Evolutionary conservation across 2,329 filamentous ascomycete species (phyloP), one percentile per base, ranked within the genome.

Genomic region (Scleromitrula shiraiana): DNA sequence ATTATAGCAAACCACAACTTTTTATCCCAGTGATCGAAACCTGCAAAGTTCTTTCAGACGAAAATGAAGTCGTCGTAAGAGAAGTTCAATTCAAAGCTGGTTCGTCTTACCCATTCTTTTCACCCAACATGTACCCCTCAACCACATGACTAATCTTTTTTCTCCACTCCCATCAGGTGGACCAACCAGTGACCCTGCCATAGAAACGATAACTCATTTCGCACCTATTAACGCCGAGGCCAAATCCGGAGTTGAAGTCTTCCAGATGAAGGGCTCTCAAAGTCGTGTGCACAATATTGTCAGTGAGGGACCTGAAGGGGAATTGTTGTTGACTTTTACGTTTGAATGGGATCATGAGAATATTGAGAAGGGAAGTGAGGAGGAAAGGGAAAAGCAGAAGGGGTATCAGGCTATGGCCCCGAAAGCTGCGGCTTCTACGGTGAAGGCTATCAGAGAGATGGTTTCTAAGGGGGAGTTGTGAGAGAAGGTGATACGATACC

Each of bases 311-410:
- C 53, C 54, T 1, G 55, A 54, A 8, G 64, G 62, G 6, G 62
- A 65, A 7, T 37, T 69, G n/a, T 65, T 62, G 41, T 57, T 70
- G 60, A 70, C 67, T 1, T 70, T 68, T 55, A 60, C 63, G 2
- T 69, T 69, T 51, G 65, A 68, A 42, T 69, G 65, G 65, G 51
- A 49, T 9, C 53, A 56, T 38, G 20, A 39, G 9, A 47, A 49
- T 10, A 41, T 50, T n/a, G 37, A 39, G 22, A 46, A 27, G 7
- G 45, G 46, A 24, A 50, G 51, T 19, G 29, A 53, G 30, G 33
- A 41, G 36, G 41, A 33, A 5, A n/a, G 41, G 17, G 44, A 32
- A 30, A 46, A 45, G 39, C 50, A 50, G 44, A 47, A 50, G 29
- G 46, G 12, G 24, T 49, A 43, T 20, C 50, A 53, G 40, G 30